A percentile compares a stretch with the other conserved stretches of the same genome.
Conservation (phyloP, 257 asterid species). For the Scutellaria barbata region DNA sequence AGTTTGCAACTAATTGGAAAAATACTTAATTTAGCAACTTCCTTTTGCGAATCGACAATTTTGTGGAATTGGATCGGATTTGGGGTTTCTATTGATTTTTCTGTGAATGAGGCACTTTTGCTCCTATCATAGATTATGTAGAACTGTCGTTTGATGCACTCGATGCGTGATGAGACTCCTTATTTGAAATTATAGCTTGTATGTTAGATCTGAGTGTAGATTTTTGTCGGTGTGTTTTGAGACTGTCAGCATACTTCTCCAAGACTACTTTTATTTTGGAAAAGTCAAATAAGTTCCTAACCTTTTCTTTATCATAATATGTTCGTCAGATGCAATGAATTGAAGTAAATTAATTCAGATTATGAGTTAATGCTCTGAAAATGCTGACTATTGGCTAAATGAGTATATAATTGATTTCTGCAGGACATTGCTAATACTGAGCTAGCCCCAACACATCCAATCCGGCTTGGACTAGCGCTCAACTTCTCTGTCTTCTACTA, state of each 20-base stretch:
- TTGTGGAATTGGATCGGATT: neutral
- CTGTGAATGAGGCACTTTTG: neutral
- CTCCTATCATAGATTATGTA: neutral
- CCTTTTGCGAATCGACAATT: neutral
- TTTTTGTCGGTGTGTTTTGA: too few relatives aligned
- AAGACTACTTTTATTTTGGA: neutral
- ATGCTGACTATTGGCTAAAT: neutral
- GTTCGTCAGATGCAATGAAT: neutral
- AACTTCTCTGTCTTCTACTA: constrained; percentile 64
- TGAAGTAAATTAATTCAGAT: constrained; percentile 16
- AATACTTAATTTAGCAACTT: neutral
- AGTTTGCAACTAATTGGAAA: neutral
- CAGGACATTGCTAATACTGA: constrained; percentile 58
- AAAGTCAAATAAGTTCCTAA: too few relatives aligned
- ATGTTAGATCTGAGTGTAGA: neutral
- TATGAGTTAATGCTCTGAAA: constrained; percentile 8
- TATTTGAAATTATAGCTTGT: neutral
- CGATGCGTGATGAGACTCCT: neutral
- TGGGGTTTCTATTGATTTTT: neutral
- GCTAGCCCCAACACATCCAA: constrained; percentile 61
- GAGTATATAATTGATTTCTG: constrained; percentile 9
- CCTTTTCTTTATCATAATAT: neutral
- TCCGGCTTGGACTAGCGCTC: constrained; percentile 60
- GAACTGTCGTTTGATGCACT: constrained; percentile 3
- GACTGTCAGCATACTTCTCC: neutral